These are phyloP conservation scores for Simmondsia chinensis DNA, from an alignment of 148 eudicot species.

Conservation along the genomic window DNA sequence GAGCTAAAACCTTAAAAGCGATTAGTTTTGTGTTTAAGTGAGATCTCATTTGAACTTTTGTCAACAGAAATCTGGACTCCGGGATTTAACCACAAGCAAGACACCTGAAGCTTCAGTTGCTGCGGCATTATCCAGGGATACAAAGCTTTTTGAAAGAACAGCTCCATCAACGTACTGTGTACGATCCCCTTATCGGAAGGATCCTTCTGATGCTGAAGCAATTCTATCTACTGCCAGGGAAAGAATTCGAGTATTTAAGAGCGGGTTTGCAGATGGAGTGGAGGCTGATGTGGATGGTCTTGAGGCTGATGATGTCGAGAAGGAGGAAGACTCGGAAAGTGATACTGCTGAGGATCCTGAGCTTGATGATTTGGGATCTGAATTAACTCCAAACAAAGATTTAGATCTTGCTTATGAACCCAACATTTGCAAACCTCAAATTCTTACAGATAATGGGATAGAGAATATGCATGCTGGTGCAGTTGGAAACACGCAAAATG, in stretches of 20 bases:
- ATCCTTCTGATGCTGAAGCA: slow-evolving; percentile 62
- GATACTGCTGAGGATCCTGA: slow-evolving; percentile 83
- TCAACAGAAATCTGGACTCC: slow-evolving; percentile 75
- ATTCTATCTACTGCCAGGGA: slow-evolving; percentile 67
- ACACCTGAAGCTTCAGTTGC: slow-evolving; percentile 98
- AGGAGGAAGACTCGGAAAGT: slow-evolving; percentile 83
- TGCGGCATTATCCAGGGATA: slow-evolving; percentile 90
- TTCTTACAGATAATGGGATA: slow-evolving; percentile 21
- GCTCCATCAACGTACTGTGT: slow-evolving; percentile 96
- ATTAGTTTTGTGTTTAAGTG: not conserved
- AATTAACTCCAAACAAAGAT: slow-evolving; percentile 27
- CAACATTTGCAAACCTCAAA: slow-evolving; percentile 14
- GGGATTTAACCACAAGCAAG: slow-evolving; percentile 91
- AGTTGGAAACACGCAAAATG: slow-evolving; percentile 17
- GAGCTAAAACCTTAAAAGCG: not conserved
- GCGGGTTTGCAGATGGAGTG: slow-evolving; percentile 50
- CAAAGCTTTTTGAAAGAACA: slow-evolving; percentile 87
- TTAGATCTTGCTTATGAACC: slow-evolving; percentile 20
- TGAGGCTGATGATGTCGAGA: slow-evolving; percentile 67
- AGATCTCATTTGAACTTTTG: slow-evolving; percentile 3
- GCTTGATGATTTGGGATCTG: slow-evolving; percentile 50
- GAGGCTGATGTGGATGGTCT: slow-evolving; percentile 52
- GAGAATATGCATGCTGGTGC: slow-evolving; percentile 9
- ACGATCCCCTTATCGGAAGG: slow-evolving; percentile 71
- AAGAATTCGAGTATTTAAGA: slow-evolving; percentile 49